These are phyloP conservation scores for Blastobotrys mokoenaii DNA, from an alignment of 805 yeast genomes.

Conservation along the genomic window DNA sequence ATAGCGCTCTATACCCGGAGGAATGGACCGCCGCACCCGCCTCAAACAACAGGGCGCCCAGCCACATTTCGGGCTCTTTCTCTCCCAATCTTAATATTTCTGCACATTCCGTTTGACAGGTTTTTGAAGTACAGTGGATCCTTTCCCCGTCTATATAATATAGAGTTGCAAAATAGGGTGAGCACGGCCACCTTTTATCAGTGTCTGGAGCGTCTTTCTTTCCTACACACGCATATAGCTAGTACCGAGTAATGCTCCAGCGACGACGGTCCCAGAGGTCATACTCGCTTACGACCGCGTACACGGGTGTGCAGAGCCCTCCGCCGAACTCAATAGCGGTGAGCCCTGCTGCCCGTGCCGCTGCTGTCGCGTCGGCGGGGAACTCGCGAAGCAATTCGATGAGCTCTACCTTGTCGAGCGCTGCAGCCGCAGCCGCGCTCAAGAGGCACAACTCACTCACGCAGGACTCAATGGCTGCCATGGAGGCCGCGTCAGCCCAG, in stretches of 20 bases:
- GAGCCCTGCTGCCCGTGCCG: conserved; percentile 50
- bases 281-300: conserved; percentile 10
- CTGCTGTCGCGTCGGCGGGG: conserved; percentile 39
- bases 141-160: too few relatives aligned
- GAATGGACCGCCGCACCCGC: too few relatives aligned
- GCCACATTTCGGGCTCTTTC: too few relatives aligned
- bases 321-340: conserved; percentile 16
- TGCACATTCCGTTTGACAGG: too few relatives aligned
- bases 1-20: too few relatives aligned
- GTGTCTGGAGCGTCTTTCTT: too few relatives aligned
- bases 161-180: not conserved
- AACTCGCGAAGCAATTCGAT: conserved; percentile 14
- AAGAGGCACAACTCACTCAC: conserved; percentile 23
- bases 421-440: conserved; percentile 32
- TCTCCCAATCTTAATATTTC: too few relatives aligned
- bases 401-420: conserved; percentile 18
- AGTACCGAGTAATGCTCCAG: not conserved
- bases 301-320: conserved; percentile 27
- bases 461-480: conserved; percentile 7
- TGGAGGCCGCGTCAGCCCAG: conserved; percentile 9
- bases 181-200: not conserved
- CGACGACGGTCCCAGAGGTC: not conserved
- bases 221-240: too few relatives aligned
- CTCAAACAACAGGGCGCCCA: too few relatives aligned
- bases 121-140: too few relatives aligned